Conservation (phyloP, 83 land plant genomes). For the Picea abies region DNA sequence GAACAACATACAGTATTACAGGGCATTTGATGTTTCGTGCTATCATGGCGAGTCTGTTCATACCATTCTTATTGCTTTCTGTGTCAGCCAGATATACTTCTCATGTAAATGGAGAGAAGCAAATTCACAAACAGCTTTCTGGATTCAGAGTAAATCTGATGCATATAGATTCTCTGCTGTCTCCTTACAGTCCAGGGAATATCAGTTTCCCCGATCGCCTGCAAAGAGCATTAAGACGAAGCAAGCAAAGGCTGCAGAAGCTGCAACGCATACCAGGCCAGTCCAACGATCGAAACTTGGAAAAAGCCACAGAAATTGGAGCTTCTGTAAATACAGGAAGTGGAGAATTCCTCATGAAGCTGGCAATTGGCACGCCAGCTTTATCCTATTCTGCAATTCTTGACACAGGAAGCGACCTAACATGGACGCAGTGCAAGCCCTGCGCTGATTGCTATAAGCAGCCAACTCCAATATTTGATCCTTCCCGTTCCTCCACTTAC, state of each 20-base stretch:
- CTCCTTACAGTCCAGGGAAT: neutral
- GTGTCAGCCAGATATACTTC: too few species aligned
- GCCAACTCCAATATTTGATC: constrained; percentile 13
- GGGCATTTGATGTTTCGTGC: too few species aligned
- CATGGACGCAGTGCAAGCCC: too few species aligned
- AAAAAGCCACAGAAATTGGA: neutral
- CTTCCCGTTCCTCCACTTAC: constrained; percentile 19
- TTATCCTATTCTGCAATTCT: too few species aligned
- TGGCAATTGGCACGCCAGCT: constrained; percentile 35
- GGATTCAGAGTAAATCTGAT: constrained; percentile 10
- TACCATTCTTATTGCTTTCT: too few species aligned
- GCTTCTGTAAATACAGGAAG: neutral
- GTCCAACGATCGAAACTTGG: neutral
- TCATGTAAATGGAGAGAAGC: too few species aligned
- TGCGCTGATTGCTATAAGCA: too few species aligned
- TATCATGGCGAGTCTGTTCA: too few species aligned
- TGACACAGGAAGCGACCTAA: too few species aligned
- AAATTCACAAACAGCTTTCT: too few species aligned
- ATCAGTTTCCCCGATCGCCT: neutral
- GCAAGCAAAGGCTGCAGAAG: constrained; percentile 4
- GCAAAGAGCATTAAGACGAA: constrained; percentile 1
- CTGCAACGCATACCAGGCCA: neutral
- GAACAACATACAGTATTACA: too few species aligned
- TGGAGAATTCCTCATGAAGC: constrained; percentile 20
- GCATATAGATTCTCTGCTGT: neutral